Evolutionary conservation across 164 flowering plant genomes (phyloP), one percentile per base, ranked within the genome.

Genomic region (Vitis riparia): DNA sequence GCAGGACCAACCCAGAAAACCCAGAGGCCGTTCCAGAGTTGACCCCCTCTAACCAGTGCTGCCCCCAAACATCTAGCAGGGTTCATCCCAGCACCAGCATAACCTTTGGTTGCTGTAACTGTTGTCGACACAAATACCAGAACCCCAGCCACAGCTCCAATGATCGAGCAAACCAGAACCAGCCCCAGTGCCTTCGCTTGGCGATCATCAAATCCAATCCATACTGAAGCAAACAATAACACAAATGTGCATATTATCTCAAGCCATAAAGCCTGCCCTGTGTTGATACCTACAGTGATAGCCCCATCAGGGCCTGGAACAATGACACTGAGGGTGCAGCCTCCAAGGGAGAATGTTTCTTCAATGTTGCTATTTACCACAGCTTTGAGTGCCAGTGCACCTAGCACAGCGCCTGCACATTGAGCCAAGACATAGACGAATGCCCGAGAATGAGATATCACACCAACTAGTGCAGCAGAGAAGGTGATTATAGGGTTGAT

Each of bases 41-140:
- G 87, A 8, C 90, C 91, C 0, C 91, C 91, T 68, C 91, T 76
- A 6, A 87, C 79, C 10, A 87, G 14, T 8, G 91, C 90, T 2
- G 94, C 87, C 61, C 94, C 94, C 16, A 89, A 37, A 71, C 91
- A 89, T 74, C 90, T 81, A 0, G 94, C 90, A 2, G 94, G 91
- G 69, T 89, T 89, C 80, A 89, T 74, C 68, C 89, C 89, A 1
- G 67, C 89, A 5, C 94, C 94, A 8, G 79, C 78, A 62, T 87
- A 87, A 6, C 91, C 91, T 68, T 76, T 84, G 52, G 65, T 72
- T 1, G 73, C 62, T 0, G 87, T 86, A n/a, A 87, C 82, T 0
- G 85, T 75, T 2, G 86, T 73, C 23, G 92, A 85, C 0, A 86
- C 48, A 55, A 81, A 87, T 63, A 82, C 84, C 17, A 81, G 27